Conservation (phyloP, 306 rosid genomes). For the Malus domestica region ASM211411v1 NC_041789.1:14700001-14700500, state of each 20-base stretch:
- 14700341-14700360: neutral
- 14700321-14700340: neutral
- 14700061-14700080: constrained; percentile 23
- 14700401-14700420: too few relatives aligned
- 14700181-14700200: constrained; percentile 8
- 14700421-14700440: too few relatives aligned
- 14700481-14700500: too few relatives aligned
- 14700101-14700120: constrained; percentile 20
- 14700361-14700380: neutral
- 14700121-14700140: constrained; percentile 25
- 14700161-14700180: neutral
- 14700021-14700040: constrained; percentile 41
- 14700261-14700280: constrained; percentile 13
- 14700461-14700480: too few relatives aligned
- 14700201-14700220: neutral
- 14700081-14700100: constrained; percentile 1
- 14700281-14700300: neutral
- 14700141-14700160: neutral
- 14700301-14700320: neutral
- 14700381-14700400: neutral
- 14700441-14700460: neutral
- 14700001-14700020: constrained; percentile 43
- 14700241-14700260: constrained; percentile 8
- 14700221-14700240: neutral
- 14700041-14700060: constrained; percentile 49